phyloP scores from a whole-genome alignment of 768 basidiomycete species.

The Strobilomyces echinocephalus region DNA sequence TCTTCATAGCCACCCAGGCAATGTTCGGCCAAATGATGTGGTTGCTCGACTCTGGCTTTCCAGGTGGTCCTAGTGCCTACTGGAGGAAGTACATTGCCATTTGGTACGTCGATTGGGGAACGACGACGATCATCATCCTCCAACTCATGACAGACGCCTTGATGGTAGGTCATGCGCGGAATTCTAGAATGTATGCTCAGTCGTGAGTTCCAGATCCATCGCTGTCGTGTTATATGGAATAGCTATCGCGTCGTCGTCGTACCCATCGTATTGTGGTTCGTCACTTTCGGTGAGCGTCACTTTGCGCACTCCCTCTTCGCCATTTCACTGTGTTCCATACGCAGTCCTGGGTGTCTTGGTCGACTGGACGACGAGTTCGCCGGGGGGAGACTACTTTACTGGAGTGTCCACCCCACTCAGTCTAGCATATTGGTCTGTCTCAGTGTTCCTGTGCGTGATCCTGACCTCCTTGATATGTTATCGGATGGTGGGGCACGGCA shows the following conservation, averaged over 20 bases:
- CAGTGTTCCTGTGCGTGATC: neutral
- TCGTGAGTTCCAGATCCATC: too few relatives aligned
- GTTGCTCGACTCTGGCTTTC: neutral
- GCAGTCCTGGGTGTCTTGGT: conserved; percentile 11
- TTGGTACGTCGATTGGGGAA: conserved; percentile 25
- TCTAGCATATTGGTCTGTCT: conserved; percentile 8
- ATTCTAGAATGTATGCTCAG: too few relatives aligned
- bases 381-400: conserved; percentile 7
- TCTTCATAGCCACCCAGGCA: conserved; percentile 22
- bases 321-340: neutral
- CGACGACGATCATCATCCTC: neutral
- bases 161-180: conserved; percentile 3
- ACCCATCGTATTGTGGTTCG: too few relatives aligned
- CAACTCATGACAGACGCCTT: conserved; percentile 12
- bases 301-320: neutral
- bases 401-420: conserved; percentile 4
- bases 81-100: neutral
- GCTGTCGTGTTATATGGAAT: neutral
- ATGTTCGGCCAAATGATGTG: neutral
- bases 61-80: neutral
- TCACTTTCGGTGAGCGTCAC: neutral
- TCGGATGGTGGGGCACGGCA: conserved; percentile 9
- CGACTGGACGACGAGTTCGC: conserved; percentile 7
- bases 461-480: conserved; percentile 12
- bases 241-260: too few relatives aligned